phyloP scores from a whole-genome alignment of 768 basidiomycete species.

The Leccinum variicolor region DNA sequence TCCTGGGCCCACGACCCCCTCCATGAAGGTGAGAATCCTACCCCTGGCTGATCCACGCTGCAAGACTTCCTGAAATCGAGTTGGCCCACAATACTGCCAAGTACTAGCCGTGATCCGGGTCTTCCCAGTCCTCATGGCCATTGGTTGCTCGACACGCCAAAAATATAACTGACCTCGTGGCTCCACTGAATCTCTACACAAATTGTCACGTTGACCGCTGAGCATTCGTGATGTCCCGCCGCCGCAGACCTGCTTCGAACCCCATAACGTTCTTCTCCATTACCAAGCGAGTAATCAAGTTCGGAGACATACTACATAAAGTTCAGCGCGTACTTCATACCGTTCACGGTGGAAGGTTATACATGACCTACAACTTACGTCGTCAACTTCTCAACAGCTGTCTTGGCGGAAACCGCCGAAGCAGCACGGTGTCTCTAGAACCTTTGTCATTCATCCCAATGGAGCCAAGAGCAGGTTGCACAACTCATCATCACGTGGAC shows the following conservation, averaged over 20 bases:
- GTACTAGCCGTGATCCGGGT: background rate
- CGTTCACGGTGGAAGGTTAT: constrained; percentile 5
- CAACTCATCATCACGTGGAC: background rate
- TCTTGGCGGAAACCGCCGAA: constrained; percentile 2
- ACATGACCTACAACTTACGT: background rate
- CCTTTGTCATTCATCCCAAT: background rate
- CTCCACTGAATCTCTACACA: constrained; percentile 5
- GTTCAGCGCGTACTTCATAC: constrained; percentile 5
- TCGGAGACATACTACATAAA: background rate
- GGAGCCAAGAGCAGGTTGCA: background rate
- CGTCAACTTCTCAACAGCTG: background rate
- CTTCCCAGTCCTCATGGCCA: background rate
- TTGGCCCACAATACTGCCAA: background rate
- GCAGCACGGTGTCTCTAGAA: background rate
- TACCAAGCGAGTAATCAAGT: constrained; percentile 17
- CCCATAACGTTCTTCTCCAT: constrained; percentile 25
- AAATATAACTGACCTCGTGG: constrained; percentile 1
- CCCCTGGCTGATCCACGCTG: background rate
- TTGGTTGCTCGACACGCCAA: constrained; percentile 1
- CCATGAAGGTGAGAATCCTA: constrained; percentile 7
- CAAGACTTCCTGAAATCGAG: background rate
- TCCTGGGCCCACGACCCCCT: background rate
- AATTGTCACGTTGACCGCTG: background rate
- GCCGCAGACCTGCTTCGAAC: constrained; percentile 14
- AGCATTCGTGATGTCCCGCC: constrained; percentile 10